These are phyloP conservation scores for Fusarium virguliforme DNA, from an alignment of 2,329 filamentous ascomycete species.

Conservation along the genomic window DNA sequence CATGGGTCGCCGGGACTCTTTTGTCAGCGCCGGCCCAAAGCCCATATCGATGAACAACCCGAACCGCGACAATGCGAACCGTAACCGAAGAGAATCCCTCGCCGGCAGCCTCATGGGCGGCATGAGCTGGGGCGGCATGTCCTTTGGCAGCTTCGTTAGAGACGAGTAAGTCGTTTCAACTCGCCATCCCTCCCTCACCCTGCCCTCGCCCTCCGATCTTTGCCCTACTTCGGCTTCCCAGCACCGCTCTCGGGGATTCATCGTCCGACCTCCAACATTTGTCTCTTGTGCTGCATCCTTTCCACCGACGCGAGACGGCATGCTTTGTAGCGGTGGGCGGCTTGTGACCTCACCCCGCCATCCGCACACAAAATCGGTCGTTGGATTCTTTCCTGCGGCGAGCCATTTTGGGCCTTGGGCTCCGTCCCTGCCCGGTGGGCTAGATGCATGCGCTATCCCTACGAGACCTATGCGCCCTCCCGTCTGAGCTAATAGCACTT, in stretches of 20 bases:
- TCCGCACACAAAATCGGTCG: slow-evolving; percentile 16
- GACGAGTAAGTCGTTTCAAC: slow-evolving; percentile 84
- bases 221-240: slow-evolving; percentile 25
- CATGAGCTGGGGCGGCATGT: slow-evolving; percentile 97
- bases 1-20: slow-evolving; percentile 75
- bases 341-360: slow-evolving; percentile 12
- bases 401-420: slow-evolving; percentile 46
- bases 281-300: slow-evolving; percentile 1
- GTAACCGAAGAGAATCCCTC: slow-evolving; percentile 73
- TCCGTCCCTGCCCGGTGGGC: slow-evolving; percentile 38
- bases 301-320: background rate
- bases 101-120: slow-evolving; percentile 81
- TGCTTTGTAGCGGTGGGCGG: slow-evolving; percentile 6
- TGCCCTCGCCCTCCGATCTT: slow-evolving; percentile 21
- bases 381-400: slow-evolving; percentile 39
- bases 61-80: slow-evolving; percentile 72
- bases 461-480: slow-evolving; percentile 33
- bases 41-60: slow-evolving; percentile 78
- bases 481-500: slow-evolving; percentile 12
- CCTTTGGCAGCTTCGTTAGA: slow-evolving; percentile 95
- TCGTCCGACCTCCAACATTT: slow-evolving; percentile 4
- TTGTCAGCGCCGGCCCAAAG: slow-evolving; percentile 76
- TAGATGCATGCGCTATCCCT: slow-evolving; percentile 25
- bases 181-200: slow-evolving; percentile 28
- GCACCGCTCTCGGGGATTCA: slow-evolving; percentile 9